Base-by-base conservation (phyloP, 2,329 filamentous ascomycete species). In the Monosporascus sp. region DNA sequence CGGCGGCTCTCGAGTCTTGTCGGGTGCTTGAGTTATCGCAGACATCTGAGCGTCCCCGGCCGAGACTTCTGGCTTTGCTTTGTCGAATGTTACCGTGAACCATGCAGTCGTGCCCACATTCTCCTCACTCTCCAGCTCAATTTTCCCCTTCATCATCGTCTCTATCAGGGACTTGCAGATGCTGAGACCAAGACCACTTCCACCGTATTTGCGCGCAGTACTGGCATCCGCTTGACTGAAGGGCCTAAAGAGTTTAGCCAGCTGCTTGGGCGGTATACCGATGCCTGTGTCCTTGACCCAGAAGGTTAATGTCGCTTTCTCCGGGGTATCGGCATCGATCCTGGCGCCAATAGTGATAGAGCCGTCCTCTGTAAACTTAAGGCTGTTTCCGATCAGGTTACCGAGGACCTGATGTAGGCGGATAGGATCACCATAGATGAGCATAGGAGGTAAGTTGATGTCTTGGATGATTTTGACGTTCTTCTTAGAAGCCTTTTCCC, bases 121-220 rank as follows among this genome's bases (percentile, higher is more conserved):
- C 55, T 90, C 85, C 41, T 83, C 78, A 58, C 89, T 94, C 56
- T 94, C 87, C 1, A 97, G 80, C 71, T 86, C 85, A 56, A 97
- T 95, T 56, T 81, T 85, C 43, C 92, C 92, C 56, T 89, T 85
- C 82, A 97, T 92, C 71, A 96, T 92, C 20, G 89, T 90, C 72
- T 96, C 89, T 57, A 97, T 91, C 44, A 97, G 84, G 1, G 89
- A 92, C 71, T 96, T 96, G 80, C 92, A 96, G 59, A 97, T 97
- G 65, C 89, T 95, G 44, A 97, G 78, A 2, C 92, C 92, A 2
- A 97, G 83, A 24, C 92, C 92, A 60, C 90, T 96, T 44, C 92
- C 92, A 41, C 92, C 92, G 62, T 96, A 97, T 66, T 91, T 94
- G 50, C 92, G 80, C 51, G 91, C 90, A 3, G 91, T 96, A 61